Base-by-base conservation (phyloP, 108 stramenopile genomes). In the Thalassiosira profunda region DNA sequence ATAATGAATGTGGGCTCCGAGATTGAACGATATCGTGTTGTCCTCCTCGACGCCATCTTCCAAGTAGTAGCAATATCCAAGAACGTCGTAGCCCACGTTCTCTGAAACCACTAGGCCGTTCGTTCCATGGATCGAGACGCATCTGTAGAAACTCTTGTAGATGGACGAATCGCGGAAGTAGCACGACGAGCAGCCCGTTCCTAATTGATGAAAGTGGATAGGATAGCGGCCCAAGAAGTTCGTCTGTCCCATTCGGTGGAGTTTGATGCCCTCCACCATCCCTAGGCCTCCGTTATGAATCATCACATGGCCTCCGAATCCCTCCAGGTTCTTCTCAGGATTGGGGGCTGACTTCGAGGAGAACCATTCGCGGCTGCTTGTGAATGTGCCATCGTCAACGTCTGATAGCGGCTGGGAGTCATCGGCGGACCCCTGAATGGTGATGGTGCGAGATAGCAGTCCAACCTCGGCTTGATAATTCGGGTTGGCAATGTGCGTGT, bases 381-480 rank as follows among this genome's bases (percentile, higher is more conserved):
- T n/a, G n/a, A n/a, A n/a, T n/a, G n/a, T n/a, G n/a, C n/a, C n/a
- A 12, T 49, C 59, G 41, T 71, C 66, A 5, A 58, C 43, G n/a
- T n/a, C n/a, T n/a, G n/a, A n/a, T n/a, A n/a, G n/a, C 5, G 58
- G 58, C 4, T 67, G 56, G 31, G 45, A 33, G 18, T 10, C 17
- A 48, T 46, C 43, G n/a, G n/a, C n/a, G 12, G 14, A 20, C n/a
- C 72, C 72, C 28, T 67, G 65, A 17, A 74, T 18, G 4, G 55
- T 14, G 38, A 74, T 61, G 67, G 38, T 67, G 23, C 65, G 60
- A 5, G 65, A 43, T 20, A 74, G 67, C 17, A 74, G 26, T n/a
- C 66, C 72, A 20, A 74, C 72, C 21, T 74, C 72, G 18, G 41
- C 20, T 21, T 71, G 70, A 62, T 71, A 71, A 58, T 71, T 60